Evolutionary conservation across 2,329 filamentous ascomycete genomes (phyloP).

Genomic region (Rhytidhysteron rufulum): DNA sequence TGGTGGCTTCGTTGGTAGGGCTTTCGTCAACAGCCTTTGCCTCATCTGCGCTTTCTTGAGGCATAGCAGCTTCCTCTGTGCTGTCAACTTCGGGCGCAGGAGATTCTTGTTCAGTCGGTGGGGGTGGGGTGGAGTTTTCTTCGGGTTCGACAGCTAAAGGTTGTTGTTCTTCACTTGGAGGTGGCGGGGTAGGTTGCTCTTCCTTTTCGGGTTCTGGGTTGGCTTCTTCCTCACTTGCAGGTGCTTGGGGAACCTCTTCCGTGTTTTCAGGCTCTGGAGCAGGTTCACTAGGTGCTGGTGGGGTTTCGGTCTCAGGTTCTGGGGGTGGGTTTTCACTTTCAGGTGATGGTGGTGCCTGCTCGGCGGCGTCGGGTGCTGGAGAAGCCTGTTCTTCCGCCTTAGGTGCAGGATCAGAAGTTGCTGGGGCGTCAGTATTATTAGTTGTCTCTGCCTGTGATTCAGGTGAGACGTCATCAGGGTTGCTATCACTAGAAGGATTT

Average conservation of each 20-base stretch:
- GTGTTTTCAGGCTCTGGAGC: not conserved
- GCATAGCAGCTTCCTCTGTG: not conserved
- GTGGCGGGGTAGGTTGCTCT: not conserved
- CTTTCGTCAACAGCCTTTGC: not conserved
- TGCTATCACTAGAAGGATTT: too few relatives aligned
- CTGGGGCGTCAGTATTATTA: too few relatives aligned
- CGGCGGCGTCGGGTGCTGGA: not conserved
- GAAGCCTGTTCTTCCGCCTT: not conserved
- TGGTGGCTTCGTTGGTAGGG: not conserved
- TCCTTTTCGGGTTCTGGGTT: too few relatives aligned
- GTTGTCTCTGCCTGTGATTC: too few relatives aligned
- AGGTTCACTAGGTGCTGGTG: not conserved
- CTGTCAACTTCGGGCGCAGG: not conserved
- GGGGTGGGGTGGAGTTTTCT: not conserved
- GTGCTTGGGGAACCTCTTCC: not conserved
- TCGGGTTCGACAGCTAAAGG: not conserved
- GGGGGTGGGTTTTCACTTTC: not conserved
- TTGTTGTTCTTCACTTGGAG: not conserved
- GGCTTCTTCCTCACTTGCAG: too few relatives aligned
- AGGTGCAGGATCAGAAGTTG: too few relatives aligned
- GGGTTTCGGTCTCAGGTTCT: not conserved
- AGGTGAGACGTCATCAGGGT: too few relatives aligned
- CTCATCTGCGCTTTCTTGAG: not conserved
- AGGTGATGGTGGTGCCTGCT: not conserved
- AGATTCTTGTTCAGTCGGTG: not conserved